phyloP scores from a whole-genome alignment of 805 yeast species.

The Lachancea sp. region DNA sequence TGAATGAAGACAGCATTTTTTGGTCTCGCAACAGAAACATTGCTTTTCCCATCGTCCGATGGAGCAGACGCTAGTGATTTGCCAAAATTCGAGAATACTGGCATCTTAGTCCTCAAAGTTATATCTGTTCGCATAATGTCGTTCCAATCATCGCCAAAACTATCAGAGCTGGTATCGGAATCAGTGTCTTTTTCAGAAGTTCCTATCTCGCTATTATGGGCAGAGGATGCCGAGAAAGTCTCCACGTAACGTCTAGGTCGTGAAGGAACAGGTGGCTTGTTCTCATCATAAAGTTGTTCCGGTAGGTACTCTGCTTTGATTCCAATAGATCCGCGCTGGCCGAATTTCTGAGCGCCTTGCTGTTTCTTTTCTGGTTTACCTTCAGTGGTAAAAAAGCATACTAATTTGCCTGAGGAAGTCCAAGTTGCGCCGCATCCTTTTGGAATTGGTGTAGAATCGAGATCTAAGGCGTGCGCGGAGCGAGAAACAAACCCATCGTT shows the following conservation, averaged over 20 bases:
- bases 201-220: conserved; percentile 5
- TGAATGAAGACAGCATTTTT: conserved; percentile 55
- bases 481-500: conserved; percentile 7
- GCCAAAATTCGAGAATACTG: conserved; percentile 33
- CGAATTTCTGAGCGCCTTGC: conserved; percentile 27
- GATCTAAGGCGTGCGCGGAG: conserved; percentile 26
- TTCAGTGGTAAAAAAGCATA: conserved; percentile 73
- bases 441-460: conserved; percentile 85
- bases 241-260: conserved; percentile 33
- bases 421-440: conserved; percentile 91
- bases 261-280: background rate
- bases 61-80: conserved; percentile 22
- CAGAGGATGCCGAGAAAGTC: conserved; percentile 16
- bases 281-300: conserved; percentile 12
- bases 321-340: conserved; percentile 22
- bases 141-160: conserved; percentile 64
- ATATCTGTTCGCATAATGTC: conserved; percentile 55
- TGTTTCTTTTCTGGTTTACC: conserved; percentile 36
- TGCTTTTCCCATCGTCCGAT: conserved; percentile 22
- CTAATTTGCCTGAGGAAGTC: conserved; percentile 70
- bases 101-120: conserved; percentile 41
- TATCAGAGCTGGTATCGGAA: conserved; percentile 42
- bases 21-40: conserved; percentile 25
- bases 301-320: conserved; percentile 16
- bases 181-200: conserved; percentile 22